Evolutionary conservation across 2,329 filamentous ascomycete genomes (phyloP).

Genomic region (Ceratocystis papillata): DNA sequence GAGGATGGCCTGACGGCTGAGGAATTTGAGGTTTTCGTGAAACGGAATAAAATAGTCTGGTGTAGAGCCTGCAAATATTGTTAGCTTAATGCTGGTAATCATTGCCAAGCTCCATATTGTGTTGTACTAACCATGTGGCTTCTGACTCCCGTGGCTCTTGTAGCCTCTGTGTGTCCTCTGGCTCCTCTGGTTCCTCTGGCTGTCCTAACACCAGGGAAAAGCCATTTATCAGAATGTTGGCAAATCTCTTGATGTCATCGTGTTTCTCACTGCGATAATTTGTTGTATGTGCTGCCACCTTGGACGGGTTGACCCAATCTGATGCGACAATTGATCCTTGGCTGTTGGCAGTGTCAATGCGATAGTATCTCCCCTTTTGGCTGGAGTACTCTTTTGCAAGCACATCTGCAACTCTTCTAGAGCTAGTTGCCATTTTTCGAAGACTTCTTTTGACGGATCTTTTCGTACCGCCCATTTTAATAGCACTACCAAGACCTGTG

Average conservation of each 20-base stretch:
- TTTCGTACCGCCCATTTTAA: slow-evolving; percentile 24
- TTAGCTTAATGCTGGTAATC: not conserved
- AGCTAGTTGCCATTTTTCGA: not conserved
- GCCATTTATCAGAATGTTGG: not conserved
- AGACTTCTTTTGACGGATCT: not conserved
- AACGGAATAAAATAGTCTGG: not conserved
- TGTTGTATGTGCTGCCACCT: slow-evolving; percentile 26
- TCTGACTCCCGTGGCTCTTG: no score
- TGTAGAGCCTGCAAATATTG: not conserved
- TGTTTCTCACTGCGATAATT: slow-evolving; percentile 26
- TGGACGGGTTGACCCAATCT: slow-evolving; percentile 28
- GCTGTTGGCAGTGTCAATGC: slow-evolving; percentile 29
- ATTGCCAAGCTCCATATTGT: no score
- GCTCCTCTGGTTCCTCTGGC: not conserved
- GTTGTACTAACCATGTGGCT: no score
- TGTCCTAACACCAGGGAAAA: not conserved
- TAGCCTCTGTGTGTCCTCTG: no score
- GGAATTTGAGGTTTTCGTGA: not conserved
- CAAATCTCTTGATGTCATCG: not conserved
- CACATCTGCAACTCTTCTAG: not conserved
- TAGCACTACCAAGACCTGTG: slow-evolving; percentile 27
- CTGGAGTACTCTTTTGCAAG: slow-evolving; percentile 25
- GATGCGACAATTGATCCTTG: slow-evolving; percentile 27
- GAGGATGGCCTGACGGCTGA: not conserved
- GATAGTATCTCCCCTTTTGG: slow-evolving; percentile 26